Evolutionary conservation across 371 early-diverging fungal genomes (phyloP).

Genomic region (Mucor sp.): DNA sequence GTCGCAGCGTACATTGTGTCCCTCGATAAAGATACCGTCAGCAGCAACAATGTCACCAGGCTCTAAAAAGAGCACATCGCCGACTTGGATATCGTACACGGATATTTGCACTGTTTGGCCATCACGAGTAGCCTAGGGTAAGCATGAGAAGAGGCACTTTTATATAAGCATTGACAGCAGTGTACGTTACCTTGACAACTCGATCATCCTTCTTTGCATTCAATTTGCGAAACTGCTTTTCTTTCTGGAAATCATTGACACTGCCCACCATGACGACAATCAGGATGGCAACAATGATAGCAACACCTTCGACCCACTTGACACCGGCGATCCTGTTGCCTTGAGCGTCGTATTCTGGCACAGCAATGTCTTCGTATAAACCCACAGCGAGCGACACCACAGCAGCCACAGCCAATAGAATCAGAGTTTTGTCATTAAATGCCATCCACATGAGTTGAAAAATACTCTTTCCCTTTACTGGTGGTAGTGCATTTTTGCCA

Average conservation of each 20-base stretch:
- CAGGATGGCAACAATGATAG: slow-evolving; percentile 79
- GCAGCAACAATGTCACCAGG: slow-evolving; percentile 93
- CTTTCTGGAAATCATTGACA: slow-evolving; percentile 88
- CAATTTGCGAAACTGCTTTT: slow-evolving; percentile 80
- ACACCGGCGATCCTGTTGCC: slow-evolving; percentile 52
- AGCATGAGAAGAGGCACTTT: no score
- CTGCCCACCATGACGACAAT: slow-evolving; percentile 81
- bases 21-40: slow-evolving; percentile 85
- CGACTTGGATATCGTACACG: slow-evolving; percentile 84
- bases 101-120: slow-evolving; percentile 78
- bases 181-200: slow-evolving; percentile 59
- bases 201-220: slow-evolving; percentile 87
- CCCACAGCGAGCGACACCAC: slow-evolving; percentile 86
- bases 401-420: slow-evolving; percentile 82
- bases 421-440: slow-evolving; percentile 85
- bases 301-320: slow-evolving; percentile 81
- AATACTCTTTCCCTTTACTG: slow-evolving; percentile 66
- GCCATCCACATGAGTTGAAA: slow-evolving; percentile 81
- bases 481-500: slow-evolving; percentile 73
- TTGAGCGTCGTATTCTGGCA: slow-evolving; percentile 40
- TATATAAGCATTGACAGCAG: neutral
- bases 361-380: slow-evolving; percentile 78
- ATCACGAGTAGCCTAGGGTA: slow-evolving; percentile 69
- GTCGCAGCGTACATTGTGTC: slow-evolving; percentile 86
- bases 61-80: slow-evolving; percentile 89